Evolutionary conservation across 495 filamentous ascomycete genomes (phyloP).

Genomic region (Aspergillus panamensis): DNA sequence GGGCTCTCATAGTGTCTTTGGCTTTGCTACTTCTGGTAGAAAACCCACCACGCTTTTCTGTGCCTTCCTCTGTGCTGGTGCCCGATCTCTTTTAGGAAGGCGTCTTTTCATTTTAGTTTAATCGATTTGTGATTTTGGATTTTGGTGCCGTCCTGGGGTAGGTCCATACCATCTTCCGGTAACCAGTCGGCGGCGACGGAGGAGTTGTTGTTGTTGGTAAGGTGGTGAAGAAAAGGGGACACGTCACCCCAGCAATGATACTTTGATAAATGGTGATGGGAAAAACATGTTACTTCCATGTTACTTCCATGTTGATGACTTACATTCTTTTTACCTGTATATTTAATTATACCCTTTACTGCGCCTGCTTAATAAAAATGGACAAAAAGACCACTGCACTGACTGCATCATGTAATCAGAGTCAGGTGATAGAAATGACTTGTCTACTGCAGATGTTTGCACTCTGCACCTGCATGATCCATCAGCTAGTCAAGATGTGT

Average conservation of each 20-base stretch:
- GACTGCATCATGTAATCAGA: not conserved
- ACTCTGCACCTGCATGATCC: not conserved
- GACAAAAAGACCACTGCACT: no score
- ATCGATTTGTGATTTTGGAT: not conserved
- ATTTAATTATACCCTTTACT: not conserved
- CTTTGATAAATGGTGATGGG: not conserved
- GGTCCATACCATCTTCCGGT: no score
- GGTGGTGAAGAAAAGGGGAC: conserved; percentile 8
- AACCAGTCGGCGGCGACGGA: no score
- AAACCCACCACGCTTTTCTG: conserved; percentile 14
- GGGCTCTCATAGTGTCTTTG: not conserved
- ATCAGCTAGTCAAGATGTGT: not conserved
- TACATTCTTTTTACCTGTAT: no score
- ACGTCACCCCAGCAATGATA: conserved; percentile 10
- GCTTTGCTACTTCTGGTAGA: not conserved
- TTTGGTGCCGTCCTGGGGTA: no score
- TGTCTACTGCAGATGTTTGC: not conserved
- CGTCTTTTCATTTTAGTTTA: conserved; percentile 5
- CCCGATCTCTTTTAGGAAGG: conserved; percentile 20
- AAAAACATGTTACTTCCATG: no score
- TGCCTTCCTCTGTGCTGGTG: conserved; percentile 21
- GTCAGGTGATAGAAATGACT: not conserved
- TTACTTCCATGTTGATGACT: no score
- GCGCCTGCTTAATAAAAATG: no score
- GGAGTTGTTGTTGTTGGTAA: not conserved